Evolutionary conservation across 1,284 basidiomycete species (phyloP).

Genomic region (Wolfiporia cocos): DNA sequence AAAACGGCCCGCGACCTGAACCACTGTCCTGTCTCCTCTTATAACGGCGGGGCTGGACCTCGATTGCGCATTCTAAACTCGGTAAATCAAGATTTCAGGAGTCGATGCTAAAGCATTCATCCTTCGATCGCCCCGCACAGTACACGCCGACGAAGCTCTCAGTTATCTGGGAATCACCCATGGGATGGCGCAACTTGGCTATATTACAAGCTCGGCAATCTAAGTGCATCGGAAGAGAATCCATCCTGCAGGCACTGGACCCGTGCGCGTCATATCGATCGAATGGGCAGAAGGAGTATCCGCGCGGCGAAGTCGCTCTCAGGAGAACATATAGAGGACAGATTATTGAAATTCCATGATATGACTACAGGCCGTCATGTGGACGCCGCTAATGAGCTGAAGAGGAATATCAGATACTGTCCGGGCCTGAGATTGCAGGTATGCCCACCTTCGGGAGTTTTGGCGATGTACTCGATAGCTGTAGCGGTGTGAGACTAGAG

Average conservation of each 20-base stretch:
- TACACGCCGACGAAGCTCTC: background rate
- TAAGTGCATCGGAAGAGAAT: slow-evolving; percentile 7
- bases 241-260: too few species aligned
- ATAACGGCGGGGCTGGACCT: too few species aligned
- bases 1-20: too few species aligned
- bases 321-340: too few species aligned
- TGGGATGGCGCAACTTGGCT: background rate
- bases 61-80: background rate
- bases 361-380: slow-evolving; percentile 13
- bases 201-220: slow-evolving; percentile 4
- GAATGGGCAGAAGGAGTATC: background rate
- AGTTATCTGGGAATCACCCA: slow-evolving; percentile 3
- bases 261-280: slow-evolving; percentile 9
- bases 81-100: slow-evolving; percentile 2
- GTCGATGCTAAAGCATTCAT: slow-evolving; percentile 3
- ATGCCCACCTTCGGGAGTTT: slow-evolving; percentile 81
- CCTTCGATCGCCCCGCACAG: slow-evolving; percentile 2
- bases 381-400: slow-evolving; percentile 19
- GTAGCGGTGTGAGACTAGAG: slow-evolving; percentile 6
- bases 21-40: too few species aligned
- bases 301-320: background rate
- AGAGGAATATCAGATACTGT: slow-evolving; percentile 6
- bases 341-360: slow-evolving; percentile 2
- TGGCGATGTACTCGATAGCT: slow-evolving; percentile 98
- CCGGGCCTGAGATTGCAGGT: background rate